Base-by-base conservation (phyloP, 148 eudicot species). In the Pharnaceum exiguum region DNA sequence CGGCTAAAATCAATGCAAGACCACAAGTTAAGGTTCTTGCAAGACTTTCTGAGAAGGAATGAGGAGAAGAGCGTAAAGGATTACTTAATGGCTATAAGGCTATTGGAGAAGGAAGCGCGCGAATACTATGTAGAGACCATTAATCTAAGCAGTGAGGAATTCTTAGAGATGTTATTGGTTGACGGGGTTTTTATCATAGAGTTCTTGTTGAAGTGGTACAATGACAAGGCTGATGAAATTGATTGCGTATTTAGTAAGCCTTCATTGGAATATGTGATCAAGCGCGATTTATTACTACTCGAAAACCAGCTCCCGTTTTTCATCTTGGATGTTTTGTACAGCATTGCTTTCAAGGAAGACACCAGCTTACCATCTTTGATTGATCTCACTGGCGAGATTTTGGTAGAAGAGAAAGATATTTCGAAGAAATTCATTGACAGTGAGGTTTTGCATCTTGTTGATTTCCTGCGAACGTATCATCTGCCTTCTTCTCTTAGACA, bases 221-320 rank as follows among this genome's bases (percentile, higher is more conserved):
- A 48, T 39, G 71, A 49, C 30, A 22, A 40, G 2, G 38, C 71
- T 0, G 64, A 49, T 39, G 57, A 48, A 11, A 29, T 33, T 40
- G 71, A 66, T 57, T 47, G 57, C 0, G 40, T 66, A 10, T 66
- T 66, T 40, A 28, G 29, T 10, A 66, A 30, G 17, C 71, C 51
- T 1, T 66, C 64, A 2, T n/a, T 66, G 24, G 64, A 66, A 13
- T 8, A 52, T 23, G 71, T 51, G 3, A 32, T 58, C 5, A 38
- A 40, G 26, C 63, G 64, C 4, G 71, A 66, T 31, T 29, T 66
- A 12, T 30, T 66, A n/a, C 58, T 66, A 51, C 35, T 57, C 16
- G 71, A 66, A 48, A 66, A 66, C 25, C 71, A 66, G 18, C 50
- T 66, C n/a, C 71, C 63, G 13, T 58, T 28, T 27, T 66, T 66